Evolutionary conservation across 768 basidiomycete genomes (phyloP), one percentile per base, ranked within the genome.

Genomic region (Pluteus cervinus): DNA sequence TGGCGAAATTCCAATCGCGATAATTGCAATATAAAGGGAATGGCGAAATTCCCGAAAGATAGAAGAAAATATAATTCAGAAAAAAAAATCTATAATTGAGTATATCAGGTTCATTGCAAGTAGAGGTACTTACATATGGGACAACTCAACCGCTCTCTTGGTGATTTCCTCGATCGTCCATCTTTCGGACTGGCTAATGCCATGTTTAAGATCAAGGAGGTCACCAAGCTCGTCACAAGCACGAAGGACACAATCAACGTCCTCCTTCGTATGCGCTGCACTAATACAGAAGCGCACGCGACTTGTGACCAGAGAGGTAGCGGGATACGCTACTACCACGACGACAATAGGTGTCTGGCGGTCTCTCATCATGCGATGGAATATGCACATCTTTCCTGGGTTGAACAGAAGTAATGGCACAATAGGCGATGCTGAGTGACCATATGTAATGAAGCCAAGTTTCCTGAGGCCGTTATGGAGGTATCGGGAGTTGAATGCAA

Each of bases 371-470:
- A 94, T 71, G 18, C 86, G 74, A 46, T 85, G 83, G 69, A 97
- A 94, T 53, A 84, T 72, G 42, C 76, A 75, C 89, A 97, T 90
- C 68, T 96, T 97, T 36, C 86, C 93, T 0, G 88, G 88, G 57
- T 89, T 79, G 73, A 90, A 98, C 22, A 98, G 63, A 35, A 99
- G 68, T 30, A 98, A 67, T 0, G 96, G 94, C 3, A 98, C 84
- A 50, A 99, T 88, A 2, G 96, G 94, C 18, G 89, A 91, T 48
- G 89, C 80, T 24, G 81, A 75, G 59, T 88, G 81, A 0, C 94
- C 94, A 51, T 92, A 96, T 5, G 87, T 88, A 66, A 99, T 94
- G 71, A 99, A 99, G 0, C 96, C 96, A 23, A 99, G 78, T 53
- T 89, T 93, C 50, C 75, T 69, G 39, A 99, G 71, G 1, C 81